Evolutionary conservation across 768 basidiomycete species (phyloP), one percentile per base, ranked within the genome.

Genomic region (Daedaleopsis nitida): DNA sequence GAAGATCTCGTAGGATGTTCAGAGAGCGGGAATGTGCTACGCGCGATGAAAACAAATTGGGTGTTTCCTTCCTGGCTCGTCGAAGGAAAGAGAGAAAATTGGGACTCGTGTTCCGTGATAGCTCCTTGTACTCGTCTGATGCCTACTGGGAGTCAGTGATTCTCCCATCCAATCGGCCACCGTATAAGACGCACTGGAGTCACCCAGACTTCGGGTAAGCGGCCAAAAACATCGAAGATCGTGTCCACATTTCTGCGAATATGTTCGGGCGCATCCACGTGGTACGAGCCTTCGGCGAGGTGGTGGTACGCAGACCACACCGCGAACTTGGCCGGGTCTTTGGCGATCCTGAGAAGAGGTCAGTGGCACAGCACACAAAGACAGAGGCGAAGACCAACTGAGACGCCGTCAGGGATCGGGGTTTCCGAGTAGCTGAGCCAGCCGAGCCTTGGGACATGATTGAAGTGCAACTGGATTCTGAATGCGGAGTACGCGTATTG

Each of bases 251-350:
- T 77, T 1, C 19, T 55, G n/a, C 68, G 70, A 35, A 82, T 66
- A 3, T 76, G 75, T 1, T 69, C 64, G 1, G 82, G 81, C 37
- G 83, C 65, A 62, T 84, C 82, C 12, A 9, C 10, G 23, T 73
- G 66, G 64, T 74, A 78, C 0, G 79, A 77, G 6, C 78, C 82
- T 59, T 83, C 80, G 65, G 83, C 82, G 62, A 80, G 80, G 44
- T 75, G 68, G 62, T 85, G 81, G 65, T 79, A 74, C 1, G 75
- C 72, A 8, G 77, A 73, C 83, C 84, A 85, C 5, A 74, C 79
- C 61, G 85, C 84, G 55, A 83, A 85, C 3, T 44, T 5, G 5
- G 21, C 13, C 10, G 24, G 16, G 61, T 62, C 56, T 35, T 62
- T 57, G 17, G 61, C 61, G 13, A 62, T 48, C 50, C 61, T 62